Evolutionary conservation across 192 early-diverging fungal species (phyloP).

Genomic region (Coemansia sp.): DNA sequence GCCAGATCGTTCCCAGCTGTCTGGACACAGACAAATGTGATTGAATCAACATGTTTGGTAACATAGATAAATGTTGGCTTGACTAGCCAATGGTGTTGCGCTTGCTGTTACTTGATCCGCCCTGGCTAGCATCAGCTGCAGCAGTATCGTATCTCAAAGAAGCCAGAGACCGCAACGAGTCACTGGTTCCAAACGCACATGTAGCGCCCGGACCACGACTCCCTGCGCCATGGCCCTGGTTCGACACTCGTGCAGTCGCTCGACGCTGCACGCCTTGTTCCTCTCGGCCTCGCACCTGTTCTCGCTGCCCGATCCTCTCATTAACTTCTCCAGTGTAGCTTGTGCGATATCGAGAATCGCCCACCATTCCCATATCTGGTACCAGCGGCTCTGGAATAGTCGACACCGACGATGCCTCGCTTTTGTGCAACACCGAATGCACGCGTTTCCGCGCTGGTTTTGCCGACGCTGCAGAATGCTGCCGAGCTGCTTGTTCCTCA

Average conservation of each 20-base stretch:
- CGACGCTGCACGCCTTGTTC: neutral
- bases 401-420: constrained; percentile 3
- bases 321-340: neutral
- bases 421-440: constrained; percentile 7
- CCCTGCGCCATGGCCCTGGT: neutral
- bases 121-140: neutral
- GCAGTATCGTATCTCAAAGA: neutral
- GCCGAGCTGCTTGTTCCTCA: neutral
- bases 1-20: too few species aligned
- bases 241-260: neutral
- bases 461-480: neutral
- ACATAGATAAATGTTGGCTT: neutral
- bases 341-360: neutral
- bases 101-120: constrained; percentile 9
- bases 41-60: too few species aligned
- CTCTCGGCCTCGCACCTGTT: neutral
- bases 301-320: neutral
- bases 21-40: too few species aligned
- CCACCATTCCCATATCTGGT: neutral
- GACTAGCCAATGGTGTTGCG: constrained; percentile 31
- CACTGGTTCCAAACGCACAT: neutral
- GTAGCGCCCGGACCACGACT: neutral
- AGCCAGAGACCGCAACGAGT: neutral
- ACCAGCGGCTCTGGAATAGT: neutral
- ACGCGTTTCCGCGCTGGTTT: neutral